Evolutionary conservation across 352 stramenopile genomes (phyloP).

Genomic region (Phytophthora chlamydospora): DNA sequence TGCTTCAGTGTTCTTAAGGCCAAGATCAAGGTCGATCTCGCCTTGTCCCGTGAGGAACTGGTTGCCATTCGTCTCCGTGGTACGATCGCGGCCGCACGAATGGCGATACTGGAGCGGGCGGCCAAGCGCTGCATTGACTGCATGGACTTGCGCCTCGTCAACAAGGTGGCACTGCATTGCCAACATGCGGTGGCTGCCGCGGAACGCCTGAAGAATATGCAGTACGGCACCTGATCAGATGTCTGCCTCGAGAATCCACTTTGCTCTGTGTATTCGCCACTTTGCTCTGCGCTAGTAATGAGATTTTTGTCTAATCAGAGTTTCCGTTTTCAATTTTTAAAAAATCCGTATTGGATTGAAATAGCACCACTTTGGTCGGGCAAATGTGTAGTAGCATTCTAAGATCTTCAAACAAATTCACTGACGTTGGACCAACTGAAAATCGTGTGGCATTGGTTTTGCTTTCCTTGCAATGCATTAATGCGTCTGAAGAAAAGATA

Average conservation of each 20-base stretch:
- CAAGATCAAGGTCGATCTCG: neutral
- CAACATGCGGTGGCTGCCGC: slow-evolving; percentile 1
- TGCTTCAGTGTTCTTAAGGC: slow-evolving; percentile 3
- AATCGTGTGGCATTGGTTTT: too few relatives aligned
- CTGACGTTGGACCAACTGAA: too few relatives aligned
- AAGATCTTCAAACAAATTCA: too few relatives aligned
- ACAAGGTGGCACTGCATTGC: slow-evolving; percentile 1
- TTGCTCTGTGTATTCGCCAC: neutral
- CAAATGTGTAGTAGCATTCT: slow-evolving; percentile 10
- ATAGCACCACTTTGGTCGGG: neutral
- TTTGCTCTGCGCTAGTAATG: too few relatives aligned
- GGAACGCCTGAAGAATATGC: neutral
- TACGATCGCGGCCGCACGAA: too few relatives aligned
- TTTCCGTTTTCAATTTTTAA: neutral
- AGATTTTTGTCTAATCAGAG: slow-evolving; percentile 4
- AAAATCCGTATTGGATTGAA: slow-evolving; percentile 1
- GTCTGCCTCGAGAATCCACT: neutral
- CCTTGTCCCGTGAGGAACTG: too few relatives aligned
- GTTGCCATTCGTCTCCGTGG: too few relatives aligned
- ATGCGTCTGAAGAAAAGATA: too few relatives aligned
- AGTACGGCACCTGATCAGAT: slow-evolving; percentile 6
- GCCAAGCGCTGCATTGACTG: neutral
- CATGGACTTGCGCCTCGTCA: neutral
- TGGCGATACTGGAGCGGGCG: too few relatives aligned
- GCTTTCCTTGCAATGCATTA: too few relatives aligned